phyloP scores from a whole-genome alignment of 2,329 filamentous ascomycete genomes.

The Aureobasidium leucospermi region DNA sequence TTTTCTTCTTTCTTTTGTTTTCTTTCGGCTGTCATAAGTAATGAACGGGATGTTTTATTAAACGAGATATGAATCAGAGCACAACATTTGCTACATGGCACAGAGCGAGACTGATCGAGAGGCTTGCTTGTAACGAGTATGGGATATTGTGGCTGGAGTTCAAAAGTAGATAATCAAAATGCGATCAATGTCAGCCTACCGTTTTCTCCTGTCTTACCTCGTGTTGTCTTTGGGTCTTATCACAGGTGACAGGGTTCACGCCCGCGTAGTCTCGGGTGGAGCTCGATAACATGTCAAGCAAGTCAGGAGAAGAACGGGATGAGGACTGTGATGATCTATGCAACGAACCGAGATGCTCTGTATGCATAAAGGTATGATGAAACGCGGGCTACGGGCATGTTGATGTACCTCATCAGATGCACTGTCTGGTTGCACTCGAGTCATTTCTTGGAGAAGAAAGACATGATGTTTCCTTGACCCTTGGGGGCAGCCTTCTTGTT shows the following conservation, averaged over 20 bases:
- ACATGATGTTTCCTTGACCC: conserved; percentile 79
- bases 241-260: not conserved
- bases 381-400: too few species aligned
- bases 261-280: too few species aligned
- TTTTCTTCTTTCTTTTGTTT: not conserved
- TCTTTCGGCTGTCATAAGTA: conserved; percentile 10
- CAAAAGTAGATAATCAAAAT: conserved; percentile 11
- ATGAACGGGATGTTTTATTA: conserved; percentile 1
- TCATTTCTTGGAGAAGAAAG: conserved; percentile 80
- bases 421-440: not conserved
- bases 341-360: too few species aligned
- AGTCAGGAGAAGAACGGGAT: too few species aligned
- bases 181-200: not conserved
- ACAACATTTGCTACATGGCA: conserved; percentile 8
- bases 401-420: too few species aligned
- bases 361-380: too few species aligned
- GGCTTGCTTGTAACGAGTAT: conserved; percentile 10
- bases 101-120: not conserved
- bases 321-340: too few species aligned
- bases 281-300: too few species aligned
- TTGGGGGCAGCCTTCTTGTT: conserved; percentile 36
- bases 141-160: conserved; percentile 11
- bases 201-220: not conserved
- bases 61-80: conserved; percentile 12
- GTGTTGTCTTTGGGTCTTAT: not conserved